Percentiles rank a stretch among this genome's conserved stretches.
These are phyloP conservation scores for Phlyctochytrium bullatum DNA, from an alignment of 192 early-diverging fungal species.

Conservation along the genomic window DNA sequence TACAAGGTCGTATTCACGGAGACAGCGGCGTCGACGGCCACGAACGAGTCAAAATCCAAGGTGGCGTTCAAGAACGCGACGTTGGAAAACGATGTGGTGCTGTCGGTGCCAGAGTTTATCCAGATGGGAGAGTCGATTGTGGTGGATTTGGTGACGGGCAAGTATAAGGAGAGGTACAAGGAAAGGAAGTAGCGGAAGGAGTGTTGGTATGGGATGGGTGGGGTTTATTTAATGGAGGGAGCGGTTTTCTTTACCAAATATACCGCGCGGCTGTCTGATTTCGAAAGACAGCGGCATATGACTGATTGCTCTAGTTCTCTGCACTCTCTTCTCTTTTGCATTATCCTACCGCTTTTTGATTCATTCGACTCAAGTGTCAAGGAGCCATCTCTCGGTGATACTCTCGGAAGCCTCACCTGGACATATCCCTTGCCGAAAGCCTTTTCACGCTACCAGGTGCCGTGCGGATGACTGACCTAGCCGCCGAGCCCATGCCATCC, in stretches of 20 bases:
- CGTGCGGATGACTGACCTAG: too few species aligned
- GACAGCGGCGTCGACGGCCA: slow-evolving; percentile 2
- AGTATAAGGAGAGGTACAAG: slow-evolving; percentile 15
- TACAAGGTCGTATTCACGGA: slow-evolving; percentile 10
- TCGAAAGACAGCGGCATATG: background rate
- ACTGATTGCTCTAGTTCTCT: background rate
- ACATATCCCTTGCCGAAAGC: too few species aligned
- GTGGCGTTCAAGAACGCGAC: slow-evolving; percentile 21
- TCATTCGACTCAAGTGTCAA: background rate
- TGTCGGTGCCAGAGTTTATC: slow-evolving; percentile 24
- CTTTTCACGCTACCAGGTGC: too few species aligned
- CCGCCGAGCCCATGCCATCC: too few species aligned
- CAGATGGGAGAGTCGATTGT: slow-evolving; percentile 13
- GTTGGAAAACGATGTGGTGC: slow-evolving; percentile 20
- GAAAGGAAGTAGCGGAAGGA: background rate
- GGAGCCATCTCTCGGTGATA: too few species aligned
- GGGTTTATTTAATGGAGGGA: too few species aligned
- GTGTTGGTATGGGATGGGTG: too few species aligned
- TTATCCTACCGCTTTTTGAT: background rate
- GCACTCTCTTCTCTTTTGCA: background rate
- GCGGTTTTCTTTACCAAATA: too few species aligned
- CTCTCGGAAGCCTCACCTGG: too few species aligned
- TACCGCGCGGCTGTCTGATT: background rate
- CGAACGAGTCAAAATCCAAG: slow-evolving; percentile 24
- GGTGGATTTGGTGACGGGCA: slow-evolving; percentile 4